These are phyloP conservation scores for Fraxinus sp. DNA, from an alignment of 305 asterid genomes.

Conservation along the genomic window DNA sequence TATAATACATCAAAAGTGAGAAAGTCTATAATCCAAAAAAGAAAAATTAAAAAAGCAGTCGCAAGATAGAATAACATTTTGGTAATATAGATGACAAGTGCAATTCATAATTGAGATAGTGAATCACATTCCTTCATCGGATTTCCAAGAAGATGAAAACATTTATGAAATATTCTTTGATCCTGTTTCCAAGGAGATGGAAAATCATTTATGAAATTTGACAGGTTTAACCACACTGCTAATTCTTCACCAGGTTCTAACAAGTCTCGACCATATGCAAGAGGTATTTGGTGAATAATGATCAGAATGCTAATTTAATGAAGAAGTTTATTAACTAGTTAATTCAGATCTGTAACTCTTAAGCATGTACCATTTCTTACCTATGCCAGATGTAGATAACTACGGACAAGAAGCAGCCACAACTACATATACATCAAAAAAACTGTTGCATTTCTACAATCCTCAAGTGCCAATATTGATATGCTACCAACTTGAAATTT, in stretches of 20 bases:
- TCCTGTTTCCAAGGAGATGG: neutral
- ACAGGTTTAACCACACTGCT: neutral
- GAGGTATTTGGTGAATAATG: neutral
- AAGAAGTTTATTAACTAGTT: neutral
- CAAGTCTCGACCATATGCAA: neutral
- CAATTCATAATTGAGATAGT: neutral
- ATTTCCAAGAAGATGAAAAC: neutral
- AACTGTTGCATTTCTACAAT: neutral
- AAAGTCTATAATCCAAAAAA: neutral
- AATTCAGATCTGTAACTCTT: neutral
- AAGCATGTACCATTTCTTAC: neutral
- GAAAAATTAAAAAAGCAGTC: neutral
- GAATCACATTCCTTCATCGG: neutral
- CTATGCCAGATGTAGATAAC: neutral
- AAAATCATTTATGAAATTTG: neutral
- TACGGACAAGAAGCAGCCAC: neutral
- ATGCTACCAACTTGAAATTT: neutral
- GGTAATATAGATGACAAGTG: slow-evolving; percentile 16
- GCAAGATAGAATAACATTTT: neutral
- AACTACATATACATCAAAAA: neutral
- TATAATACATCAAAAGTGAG: neutral
- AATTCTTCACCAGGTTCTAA: neutral
- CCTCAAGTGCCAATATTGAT: neutral
- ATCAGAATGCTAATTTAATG: neutral
- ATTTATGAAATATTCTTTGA: neutral